Evolutionary conservation across 129 eudicot species (phyloP), one percentile per base, ranked within the genome.

Genomic region (Helianthus tuberosus): DNA sequence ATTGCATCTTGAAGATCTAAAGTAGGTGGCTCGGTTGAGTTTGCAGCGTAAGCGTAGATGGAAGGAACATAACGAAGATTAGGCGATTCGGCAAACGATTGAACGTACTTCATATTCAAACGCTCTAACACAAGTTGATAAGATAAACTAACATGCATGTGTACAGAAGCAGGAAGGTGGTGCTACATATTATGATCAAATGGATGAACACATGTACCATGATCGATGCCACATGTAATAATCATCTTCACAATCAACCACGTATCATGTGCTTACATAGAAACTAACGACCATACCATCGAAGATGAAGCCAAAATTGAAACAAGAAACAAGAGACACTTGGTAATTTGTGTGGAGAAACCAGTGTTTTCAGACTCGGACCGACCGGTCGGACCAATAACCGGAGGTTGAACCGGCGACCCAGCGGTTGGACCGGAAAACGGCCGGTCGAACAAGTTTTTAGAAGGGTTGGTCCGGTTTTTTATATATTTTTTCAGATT

Each of bases 81-180:
- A 16, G 84, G 69, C 35, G 92, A 82, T 82, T 91, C 96, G 16
- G 88, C 85, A 27, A 88, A 64, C 51, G 62, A 55, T 77, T 88
- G 82, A 23, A 84, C 82, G 15, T 76, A 78, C 4, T 64, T 78
- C 82, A 78, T 78, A 60, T 27, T 63, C 53, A 41, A 64, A 50
- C 1, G 48, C 47, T 75, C 66, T 47, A 41, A 46, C 17, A 47
- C 27, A 68, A 53, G 35, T 39, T 15, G 59, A 23, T 15, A 53
- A 53, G 0, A 23, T 16, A 20, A 7, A 12, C 4, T 29, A 29
- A 29, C n/a, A n/a, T n/a, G n/a, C 35, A 29, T 29, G 35, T 29
- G 35, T 3, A 29, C 35, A 29, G 35, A 29, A 29, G 35, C 35
- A 29, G 7, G n/a, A 27, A 1, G 13, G 14, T 14, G 7, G 17